phyloP scores from a whole-genome alignment of 2,329 filamentous ascomycete species.

The Thelonectria discophora region DNA sequence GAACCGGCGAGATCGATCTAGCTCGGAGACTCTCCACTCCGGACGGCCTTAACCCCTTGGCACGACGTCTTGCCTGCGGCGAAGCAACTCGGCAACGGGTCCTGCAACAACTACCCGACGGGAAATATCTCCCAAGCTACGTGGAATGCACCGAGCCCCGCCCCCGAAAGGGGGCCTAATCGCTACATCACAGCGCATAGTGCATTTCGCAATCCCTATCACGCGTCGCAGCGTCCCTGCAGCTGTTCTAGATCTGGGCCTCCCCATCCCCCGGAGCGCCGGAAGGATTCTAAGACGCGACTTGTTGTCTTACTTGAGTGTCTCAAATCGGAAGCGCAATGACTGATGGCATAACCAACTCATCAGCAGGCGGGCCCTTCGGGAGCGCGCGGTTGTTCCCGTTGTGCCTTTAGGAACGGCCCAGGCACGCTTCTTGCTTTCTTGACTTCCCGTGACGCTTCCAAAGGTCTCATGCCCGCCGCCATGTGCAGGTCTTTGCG shows the following conservation, averaged over 20 bases:
- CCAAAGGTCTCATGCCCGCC: neutral
- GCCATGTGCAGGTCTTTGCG: neutral
- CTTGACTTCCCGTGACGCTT: neutral
- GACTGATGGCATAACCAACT: neutral
- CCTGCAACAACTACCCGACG: no score
- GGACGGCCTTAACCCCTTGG: neutral
- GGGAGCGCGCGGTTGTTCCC: constrained; percentile 1
- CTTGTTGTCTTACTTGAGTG: neutral
- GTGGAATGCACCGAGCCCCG: neutral
- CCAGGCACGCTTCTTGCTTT: neutral
- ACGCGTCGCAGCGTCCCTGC: neutral
- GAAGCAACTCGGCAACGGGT: neutral
- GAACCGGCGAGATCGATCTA: neutral
- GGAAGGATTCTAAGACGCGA: neutral
- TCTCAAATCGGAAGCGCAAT: neutral
- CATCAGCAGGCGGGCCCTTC: neutral
- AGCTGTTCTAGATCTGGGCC: neutral
- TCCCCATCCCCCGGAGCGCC: neutral
- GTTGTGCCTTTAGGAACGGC: neutral
- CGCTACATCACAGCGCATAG: neutral
- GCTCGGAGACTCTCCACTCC: neutral
- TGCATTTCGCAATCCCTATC: neutral
- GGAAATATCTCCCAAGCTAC: no score
- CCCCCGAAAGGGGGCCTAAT: neutral
- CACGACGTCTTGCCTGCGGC: neutral